Percentiles rank a stretch among this genome's conserved stretches.
Conservation (phyloP, 495 filamentous ascomycete species). For the Platismatia glauca region DNA sequence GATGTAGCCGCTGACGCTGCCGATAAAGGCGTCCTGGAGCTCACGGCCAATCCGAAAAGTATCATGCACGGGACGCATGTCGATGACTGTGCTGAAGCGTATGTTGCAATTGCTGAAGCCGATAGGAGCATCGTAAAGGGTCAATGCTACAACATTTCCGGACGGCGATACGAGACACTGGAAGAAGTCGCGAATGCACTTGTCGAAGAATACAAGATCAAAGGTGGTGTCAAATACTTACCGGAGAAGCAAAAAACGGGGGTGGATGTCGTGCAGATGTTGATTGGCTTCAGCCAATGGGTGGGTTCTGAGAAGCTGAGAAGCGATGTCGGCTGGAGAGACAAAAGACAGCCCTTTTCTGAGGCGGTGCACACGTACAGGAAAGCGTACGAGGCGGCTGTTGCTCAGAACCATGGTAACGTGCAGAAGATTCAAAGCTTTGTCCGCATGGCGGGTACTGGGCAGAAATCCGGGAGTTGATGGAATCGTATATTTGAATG, state of each 20-base stretch:
- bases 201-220: constrained; percentile 27
- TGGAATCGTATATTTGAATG: no score
- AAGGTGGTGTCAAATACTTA: constrained; percentile 19
- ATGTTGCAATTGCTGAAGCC: constrained; percentile 31
- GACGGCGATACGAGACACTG: constrained; percentile 32
- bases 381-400: constrained; percentile 34
- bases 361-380: constrained; percentile 32
- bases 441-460: neutral
- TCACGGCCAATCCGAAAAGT: constrained; percentile 27
- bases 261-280: constrained; percentile 11
- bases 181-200: constrained; percentile 28
- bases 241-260: neutral
- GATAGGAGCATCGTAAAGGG: constrained; percentile 24
- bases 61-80: constrained; percentile 36
- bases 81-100: constrained; percentile 39
- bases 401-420: neutral
- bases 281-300: constrained; percentile 34
- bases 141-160: constrained; percentile 36
- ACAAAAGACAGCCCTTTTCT: constrained; percentile 30
- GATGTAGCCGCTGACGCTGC: constrained; percentile 22
- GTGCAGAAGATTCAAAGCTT: constrained; percentile 5
- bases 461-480: neutral
- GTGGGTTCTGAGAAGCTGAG: constrained; percentile 35
- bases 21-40: constrained; percentile 19
- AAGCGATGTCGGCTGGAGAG: constrained; percentile 32